Evolutionary conservation across 805 yeast species (phyloP), one percentile per base, ranked within the genome.

Genomic region (Starmerella etchellsii): DNA sequence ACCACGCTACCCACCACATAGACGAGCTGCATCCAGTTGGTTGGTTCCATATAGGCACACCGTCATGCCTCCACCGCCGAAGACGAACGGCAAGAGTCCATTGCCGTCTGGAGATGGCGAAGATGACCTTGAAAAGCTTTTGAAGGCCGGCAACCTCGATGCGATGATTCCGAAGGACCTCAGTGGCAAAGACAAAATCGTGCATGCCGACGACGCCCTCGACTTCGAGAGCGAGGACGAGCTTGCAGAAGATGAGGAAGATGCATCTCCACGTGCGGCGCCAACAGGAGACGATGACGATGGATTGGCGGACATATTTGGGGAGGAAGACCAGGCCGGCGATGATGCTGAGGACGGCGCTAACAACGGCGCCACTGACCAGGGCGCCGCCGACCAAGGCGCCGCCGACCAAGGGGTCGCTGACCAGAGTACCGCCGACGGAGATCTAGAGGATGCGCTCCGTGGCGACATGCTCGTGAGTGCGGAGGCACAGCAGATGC

Each of bases 181-280:
- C 16, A 54, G 56, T 8, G 69, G 65, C 6, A 70, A 64, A 25
- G 77, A 72, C 16, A 63, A 71, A 59, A 64, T 81, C 2, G 69
- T 70, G 40, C 97, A 87, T 59, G 87, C 91, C 1, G 95, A 74
- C 6, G 88, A 87, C 58, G 98, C 98, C 9, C 66, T 85, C 25
- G 97, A 88, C 59, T 88, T 81, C 57, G 95, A 83, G 54, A 95
- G 83, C 57, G 93, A 82, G 54, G 96, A 87, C 50, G 96, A 87
- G 59, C 65, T 87, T 36, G 96, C 96, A 0, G 96, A 87, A 20
- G 95, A 87, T 34, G 94, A 82, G 41, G 67, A 55, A n/a, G 62
- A 55, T 18, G 52, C 44, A 15, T 50, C 36, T 4, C 54, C 36
- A 4, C 52, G 36, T 10, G 39, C 16, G 4, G 37, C 21, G 1